Conservation (phyloP, 148 eudicot species). For the Diospyros lotus region DNA sequence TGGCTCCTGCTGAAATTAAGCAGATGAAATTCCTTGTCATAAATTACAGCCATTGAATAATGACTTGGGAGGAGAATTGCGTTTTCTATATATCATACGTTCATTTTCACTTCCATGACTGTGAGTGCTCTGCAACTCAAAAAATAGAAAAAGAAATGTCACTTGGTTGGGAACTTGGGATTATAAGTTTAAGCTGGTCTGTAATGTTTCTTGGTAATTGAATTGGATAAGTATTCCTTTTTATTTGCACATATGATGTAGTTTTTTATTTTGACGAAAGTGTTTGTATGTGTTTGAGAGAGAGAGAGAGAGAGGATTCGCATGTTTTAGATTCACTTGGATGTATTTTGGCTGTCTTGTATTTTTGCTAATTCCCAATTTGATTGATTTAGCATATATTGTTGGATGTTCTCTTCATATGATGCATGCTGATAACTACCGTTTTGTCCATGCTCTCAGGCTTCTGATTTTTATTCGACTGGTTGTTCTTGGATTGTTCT, state of each 20-base stretch:
- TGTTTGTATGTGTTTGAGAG: too few relatives aligned
- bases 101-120: not conserved
- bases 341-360: not conserved
- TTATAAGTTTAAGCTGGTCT: too few relatives aligned
- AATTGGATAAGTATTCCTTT: too few relatives aligned
- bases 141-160: too few relatives aligned
- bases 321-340: not conserved
- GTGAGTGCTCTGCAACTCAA: too few relatives aligned
- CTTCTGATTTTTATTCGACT: not conserved
- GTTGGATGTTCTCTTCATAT: not conserved
- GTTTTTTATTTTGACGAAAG: too few relatives aligned
- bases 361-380: not conserved
- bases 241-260: too few relatives aligned
- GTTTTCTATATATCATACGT: not conserved
- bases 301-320: too few relatives aligned
- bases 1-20: slow-evolving; percentile 7
- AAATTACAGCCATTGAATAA: not conserved
- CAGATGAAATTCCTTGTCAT: not conserved
- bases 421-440: slow-evolving; percentile 7
- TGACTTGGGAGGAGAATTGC: not conserved
- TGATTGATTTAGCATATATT: not conserved
- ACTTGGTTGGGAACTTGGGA: too few relatives aligned
- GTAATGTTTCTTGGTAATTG: too few relatives aligned
- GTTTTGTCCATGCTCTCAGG: not conserved
- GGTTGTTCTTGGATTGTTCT: not conserved